Evolutionary conservation across 768 basidiomycete genomes (phyloP).

Genomic region (Pleurotus citrinopileatus): DNA sequence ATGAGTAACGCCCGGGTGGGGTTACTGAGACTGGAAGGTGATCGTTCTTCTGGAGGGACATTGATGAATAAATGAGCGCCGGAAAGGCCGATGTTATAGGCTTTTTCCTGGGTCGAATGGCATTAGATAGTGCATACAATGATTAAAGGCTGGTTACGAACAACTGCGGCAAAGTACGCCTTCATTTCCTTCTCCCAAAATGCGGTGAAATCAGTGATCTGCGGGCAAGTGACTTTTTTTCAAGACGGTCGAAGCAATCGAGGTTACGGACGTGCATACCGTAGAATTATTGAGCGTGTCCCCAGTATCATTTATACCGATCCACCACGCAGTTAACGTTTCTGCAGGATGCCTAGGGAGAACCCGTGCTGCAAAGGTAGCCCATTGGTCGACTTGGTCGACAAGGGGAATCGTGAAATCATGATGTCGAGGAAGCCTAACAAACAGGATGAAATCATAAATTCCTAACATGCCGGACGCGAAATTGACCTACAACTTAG

Average conservation of each 20-base stretch:
- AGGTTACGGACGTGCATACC: constrained; percentile 14
- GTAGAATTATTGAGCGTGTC: constrained; percentile 42
- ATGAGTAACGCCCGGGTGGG: constrained; percentile 31
- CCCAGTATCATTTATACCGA: constrained; percentile 57
- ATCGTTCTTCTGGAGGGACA: constrained; percentile 51
- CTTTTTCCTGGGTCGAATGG: constrained; percentile 29
- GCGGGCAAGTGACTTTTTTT: constrained; percentile 7
- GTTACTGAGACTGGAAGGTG: constrained; percentile 35
- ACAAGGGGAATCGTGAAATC: constrained; percentile 44
- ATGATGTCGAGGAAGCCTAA: constrained; percentile 42
- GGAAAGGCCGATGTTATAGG: constrained; percentile 35
- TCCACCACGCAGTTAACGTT: constrained; percentile 55
- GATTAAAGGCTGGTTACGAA: constrained; percentile 22
- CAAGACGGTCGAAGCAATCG: background rate
- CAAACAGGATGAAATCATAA: background rate
- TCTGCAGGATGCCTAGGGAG: constrained; percentile 39
- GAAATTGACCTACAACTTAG: constrained; percentile 26
- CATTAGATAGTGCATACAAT: background rate
- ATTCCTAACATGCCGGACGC: background rate
- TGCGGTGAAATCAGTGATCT: constrained; percentile 46
- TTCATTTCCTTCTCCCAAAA: constrained; percentile 51
- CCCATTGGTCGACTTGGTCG: constrained; percentile 50
- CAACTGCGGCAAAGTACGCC: constrained; percentile 49
- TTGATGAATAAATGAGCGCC: constrained; percentile 50
- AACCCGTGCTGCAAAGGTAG: constrained; percentile 37